Conservation (phyloP, 805 yeast species). For the Candida sanyiensis region DNA sequence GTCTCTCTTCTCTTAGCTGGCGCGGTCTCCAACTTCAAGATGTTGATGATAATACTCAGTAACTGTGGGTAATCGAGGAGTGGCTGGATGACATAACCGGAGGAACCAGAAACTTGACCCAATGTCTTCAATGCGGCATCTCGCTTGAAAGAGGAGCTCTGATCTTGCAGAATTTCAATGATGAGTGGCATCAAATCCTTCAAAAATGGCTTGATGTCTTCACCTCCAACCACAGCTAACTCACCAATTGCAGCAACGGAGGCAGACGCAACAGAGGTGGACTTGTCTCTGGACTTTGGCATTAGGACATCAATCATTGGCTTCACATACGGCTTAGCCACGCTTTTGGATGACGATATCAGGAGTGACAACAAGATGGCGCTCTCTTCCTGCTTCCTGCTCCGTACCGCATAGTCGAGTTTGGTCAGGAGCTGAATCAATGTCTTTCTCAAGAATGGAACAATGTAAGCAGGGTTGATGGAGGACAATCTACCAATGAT, state of each 20-base stretch:
- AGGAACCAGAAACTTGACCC: conserved; percentile 83
- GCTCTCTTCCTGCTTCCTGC: conserved; percentile 79
- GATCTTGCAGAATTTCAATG: conserved; percentile 85
- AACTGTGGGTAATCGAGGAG: conserved; percentile 86
- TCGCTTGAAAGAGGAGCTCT: conserved; percentile 79
- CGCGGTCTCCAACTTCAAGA: conserved; percentile 75
- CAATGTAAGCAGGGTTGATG: conserved; percentile 91
- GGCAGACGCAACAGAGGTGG: conserved; percentile 80
- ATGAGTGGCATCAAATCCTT: conserved; percentile 80
- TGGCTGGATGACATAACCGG: conserved; percentile 95
- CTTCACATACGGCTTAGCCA: conserved; percentile 86
- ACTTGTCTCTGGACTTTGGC: conserved; percentile 65
- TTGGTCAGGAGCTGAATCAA: conserved; percentile 81
- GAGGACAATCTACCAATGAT: conserved; percentile 79
- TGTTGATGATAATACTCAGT: conserved; percentile 72
- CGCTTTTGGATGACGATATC: conserved; percentile 69
- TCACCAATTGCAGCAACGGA: conserved; percentile 87
- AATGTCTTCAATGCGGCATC: conserved; percentile 85
- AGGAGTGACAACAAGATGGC: conserved; percentile 69
- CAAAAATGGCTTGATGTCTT: conserved; percentile 67
- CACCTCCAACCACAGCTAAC: conserved; percentile 82
- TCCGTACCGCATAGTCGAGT: conserved; percentile 72
- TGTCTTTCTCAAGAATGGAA: conserved; percentile 85
- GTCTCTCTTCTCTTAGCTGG: conserved; percentile 77
- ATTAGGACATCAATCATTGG: conserved; percentile 84